Evolutionary conservation across 805 yeast genomes (phyloP).

Genomic region (Kluyveromyces nonfermentans): DNA sequence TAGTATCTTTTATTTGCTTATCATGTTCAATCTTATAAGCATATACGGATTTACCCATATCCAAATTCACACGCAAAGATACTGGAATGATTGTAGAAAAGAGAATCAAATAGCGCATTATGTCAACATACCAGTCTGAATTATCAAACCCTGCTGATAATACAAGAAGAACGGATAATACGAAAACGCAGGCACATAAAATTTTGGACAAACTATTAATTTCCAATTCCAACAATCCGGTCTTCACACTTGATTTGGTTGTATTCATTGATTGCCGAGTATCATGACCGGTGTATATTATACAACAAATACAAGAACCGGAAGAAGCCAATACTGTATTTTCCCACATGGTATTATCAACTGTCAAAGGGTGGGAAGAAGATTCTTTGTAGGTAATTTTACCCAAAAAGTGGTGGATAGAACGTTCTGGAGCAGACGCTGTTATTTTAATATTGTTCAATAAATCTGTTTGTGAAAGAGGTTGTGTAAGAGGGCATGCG

Average conservation of each 20-base stretch:
- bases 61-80: slow-evolving; percentile 85
- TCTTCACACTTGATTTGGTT: slow-evolving; percentile 74
- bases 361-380: slow-evolving; percentile 51
- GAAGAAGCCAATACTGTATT: slow-evolving; percentile 87
- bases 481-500: slow-evolving; percentile 68
- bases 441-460: slow-evolving; percentile 43
- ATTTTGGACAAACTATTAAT: slow-evolving; percentile 83
- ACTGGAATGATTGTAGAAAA: slow-evolving; percentile 96
- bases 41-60: slow-evolving; percentile 90
- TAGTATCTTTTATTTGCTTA: slow-evolving; percentile 65
- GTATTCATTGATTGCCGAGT: slow-evolving; percentile 96
- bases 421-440: slow-evolving; percentile 75
- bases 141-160: slow-evolving; percentile 65
- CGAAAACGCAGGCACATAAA: slow-evolving; percentile 76
- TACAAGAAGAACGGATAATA: slow-evolving; percentile 68
- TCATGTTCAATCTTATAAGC: slow-evolving; percentile 94
- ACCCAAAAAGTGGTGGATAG: slow-evolving; percentile 77
- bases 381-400: slow-evolving; percentile 51
- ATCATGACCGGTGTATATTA: slow-evolving; percentile 84
- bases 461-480: slow-evolving; percentile 40
- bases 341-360: slow-evolving; percentile 97
- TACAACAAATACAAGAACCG: slow-evolving; percentile 82
- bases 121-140: slow-evolving; percentile 76
- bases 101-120: slow-evolving; percentile 81
- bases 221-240: slow-evolving; percentile 84